These are phyloP conservation scores for Sarcomyxa edulis DNA, from an alignment of 768 basidiomycete species.

Conservation along the genomic window DNA sequence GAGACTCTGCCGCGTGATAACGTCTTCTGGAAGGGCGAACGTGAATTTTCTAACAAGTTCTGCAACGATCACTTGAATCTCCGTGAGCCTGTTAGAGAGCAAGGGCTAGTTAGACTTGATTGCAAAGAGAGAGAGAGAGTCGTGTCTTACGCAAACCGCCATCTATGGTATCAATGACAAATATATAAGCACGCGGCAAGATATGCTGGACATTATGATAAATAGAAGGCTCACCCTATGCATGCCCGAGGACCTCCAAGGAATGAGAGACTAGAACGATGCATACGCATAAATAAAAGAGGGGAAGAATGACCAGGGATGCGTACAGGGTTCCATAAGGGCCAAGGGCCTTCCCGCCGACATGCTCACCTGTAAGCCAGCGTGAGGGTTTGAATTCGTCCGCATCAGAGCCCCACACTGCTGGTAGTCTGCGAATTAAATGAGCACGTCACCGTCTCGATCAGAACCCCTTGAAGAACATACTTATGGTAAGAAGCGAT, in stretches of 20 bases:
- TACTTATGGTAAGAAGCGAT: conserved; percentile 10
- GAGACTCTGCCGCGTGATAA: conserved; percentile 2
- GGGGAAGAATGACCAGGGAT: no score
- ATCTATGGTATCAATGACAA: no score
- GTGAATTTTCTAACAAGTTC: conserved; percentile 11
- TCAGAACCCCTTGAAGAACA: not conserved
- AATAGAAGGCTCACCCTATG: no score
- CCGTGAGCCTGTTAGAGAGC: conserved; percentile 6
- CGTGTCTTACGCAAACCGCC: conserved; percentile 13
- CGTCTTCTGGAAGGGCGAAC: conserved; percentile 6
- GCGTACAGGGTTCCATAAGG: conserved; percentile 3
- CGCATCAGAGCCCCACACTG: conserved; percentile 10
- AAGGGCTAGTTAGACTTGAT: no score
- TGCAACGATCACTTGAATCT: conserved; percentile 10
- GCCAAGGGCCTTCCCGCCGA: not conserved
- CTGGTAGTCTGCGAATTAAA: conserved; percentile 1
- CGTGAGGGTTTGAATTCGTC: conserved; percentile 6
- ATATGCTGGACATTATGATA: no score
- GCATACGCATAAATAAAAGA: no score
- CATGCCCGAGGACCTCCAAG: conserved; percentile 2
- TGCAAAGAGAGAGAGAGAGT: not conserved
- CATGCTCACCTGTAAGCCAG: conserved; percentile 1
- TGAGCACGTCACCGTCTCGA: not conserved
- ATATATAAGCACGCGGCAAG: no score
- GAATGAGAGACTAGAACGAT: no score